Percentiles rank a stretch among this genome's conserved stretches.
These are phyloP conservation scores for Reticulascus tulasneorum DNA, from an alignment of 2,329 filamentous ascomycete genomes.

Conservation along the genomic window DNA sequence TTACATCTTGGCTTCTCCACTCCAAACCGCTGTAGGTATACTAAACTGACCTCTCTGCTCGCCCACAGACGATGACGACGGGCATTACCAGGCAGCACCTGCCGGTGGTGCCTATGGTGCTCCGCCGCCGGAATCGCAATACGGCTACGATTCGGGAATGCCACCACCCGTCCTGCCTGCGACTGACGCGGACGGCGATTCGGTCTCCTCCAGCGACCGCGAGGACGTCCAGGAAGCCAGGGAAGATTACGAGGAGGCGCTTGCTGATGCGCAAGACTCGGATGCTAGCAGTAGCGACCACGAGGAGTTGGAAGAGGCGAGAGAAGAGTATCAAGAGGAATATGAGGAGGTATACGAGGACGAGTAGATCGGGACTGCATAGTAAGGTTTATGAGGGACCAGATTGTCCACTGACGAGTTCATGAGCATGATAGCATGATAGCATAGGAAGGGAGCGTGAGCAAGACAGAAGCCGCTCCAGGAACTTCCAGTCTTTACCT, in stretches of 20 bases:
- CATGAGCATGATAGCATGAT: too few species aligned
- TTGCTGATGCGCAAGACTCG: constrained; percentile 33
- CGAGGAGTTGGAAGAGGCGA: constrained; percentile 48
- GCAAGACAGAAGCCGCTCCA: too few species aligned
- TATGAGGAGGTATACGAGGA: constrained; percentile 39
- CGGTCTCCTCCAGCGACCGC: constrained; percentile 37
- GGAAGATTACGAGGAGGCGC: constrained; percentile 40
- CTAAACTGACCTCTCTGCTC: background rate
- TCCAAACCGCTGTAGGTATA: background rate
- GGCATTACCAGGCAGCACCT: constrained; percentile 12
- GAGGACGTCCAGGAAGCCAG: constrained; percentile 37
- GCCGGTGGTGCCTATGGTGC: constrained; percentile 9
- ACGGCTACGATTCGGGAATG: constrained; percentile 14
- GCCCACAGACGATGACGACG: constrained; percentile 10
- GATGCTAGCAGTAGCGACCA: constrained; percentile 47
- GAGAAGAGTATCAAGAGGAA: constrained; percentile 46
- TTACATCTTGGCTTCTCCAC: background rate
- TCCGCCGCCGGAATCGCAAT: constrained; percentile 10
- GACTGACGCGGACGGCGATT: constrained; percentile 36
- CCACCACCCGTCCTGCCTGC: constrained; percentile 32
- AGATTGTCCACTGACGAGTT: too few species aligned
- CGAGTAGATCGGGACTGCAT: too few species aligned
- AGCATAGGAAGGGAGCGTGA: too few species aligned
- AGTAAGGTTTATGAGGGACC: too few species aligned
- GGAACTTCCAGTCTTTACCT: too few species aligned